phyloP scores from a whole-genome alignment of 2,329 filamentous ascomycete genomes.

The Phoma sp. region DNA sequence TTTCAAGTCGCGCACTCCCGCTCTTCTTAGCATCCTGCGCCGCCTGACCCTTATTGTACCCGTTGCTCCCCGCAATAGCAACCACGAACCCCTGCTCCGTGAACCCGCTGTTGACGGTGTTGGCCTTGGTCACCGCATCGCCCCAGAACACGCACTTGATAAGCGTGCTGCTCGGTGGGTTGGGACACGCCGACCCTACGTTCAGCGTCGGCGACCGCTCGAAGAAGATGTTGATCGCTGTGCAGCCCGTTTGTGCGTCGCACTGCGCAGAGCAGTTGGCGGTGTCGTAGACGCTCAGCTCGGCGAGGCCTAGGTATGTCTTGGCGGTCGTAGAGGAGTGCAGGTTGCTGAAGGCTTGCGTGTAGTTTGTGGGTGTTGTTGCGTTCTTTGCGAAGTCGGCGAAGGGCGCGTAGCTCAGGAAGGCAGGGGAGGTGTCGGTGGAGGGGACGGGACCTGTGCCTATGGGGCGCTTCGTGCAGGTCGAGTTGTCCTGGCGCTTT shows the following conservation, averaged over 20 bases:
- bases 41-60: slow-evolving; percentile 24
- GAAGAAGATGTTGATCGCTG: slow-evolving; percentile 35
- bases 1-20: background rate
- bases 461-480: slow-evolving; percentile 12
- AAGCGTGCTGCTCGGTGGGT: slow-evolving; percentile 24
- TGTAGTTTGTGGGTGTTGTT: slow-evolving; percentile 33
- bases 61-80: slow-evolving; percentile 27
- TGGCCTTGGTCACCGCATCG: slow-evolving; percentile 14
- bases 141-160: slow-evolving; percentile 36
- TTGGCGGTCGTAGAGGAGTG: slow-evolving; percentile 29
- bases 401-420: slow-evolving; percentile 23
- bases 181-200: slow-evolving; percentile 18
- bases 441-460: slow-evolving; percentile 19
- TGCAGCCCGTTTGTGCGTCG: slow-evolving; percentile 18
- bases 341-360: slow-evolving; percentile 30
- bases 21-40: slow-evolving; percentile 13
- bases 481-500: slow-evolving; percentile 11
- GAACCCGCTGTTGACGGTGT: slow-evolving; percentile 19
- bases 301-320: slow-evolving; percentile 28
- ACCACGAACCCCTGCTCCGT: slow-evolving; percentile 21
- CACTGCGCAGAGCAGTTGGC: slow-evolving; percentile 33
- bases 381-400: slow-evolving; percentile 25
- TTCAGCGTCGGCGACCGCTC: slow-evolving; percentile 27
- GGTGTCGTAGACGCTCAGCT: slow-evolving; percentile 35
- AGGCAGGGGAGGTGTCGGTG: slow-evolving; percentile 20